Evolutionary conservation across 2,329 filamentous ascomycete species (phyloP).

Genomic region (Elsinoe australis): DNA sequence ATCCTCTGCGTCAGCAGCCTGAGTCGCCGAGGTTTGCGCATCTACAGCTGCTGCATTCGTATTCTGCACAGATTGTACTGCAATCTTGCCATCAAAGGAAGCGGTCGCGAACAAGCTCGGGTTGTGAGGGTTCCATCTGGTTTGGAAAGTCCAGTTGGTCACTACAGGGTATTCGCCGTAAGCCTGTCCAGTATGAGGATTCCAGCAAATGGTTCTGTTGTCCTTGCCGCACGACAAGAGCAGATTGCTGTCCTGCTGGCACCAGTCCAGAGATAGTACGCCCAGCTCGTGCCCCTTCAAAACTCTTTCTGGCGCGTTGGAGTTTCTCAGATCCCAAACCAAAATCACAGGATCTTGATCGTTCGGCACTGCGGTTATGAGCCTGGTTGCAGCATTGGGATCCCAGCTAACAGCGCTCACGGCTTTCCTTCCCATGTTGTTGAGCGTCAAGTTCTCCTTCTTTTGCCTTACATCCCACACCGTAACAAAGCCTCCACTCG

Average conservation of each 20-base stretch:
- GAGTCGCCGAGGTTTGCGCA: slow-evolving; percentile 56
- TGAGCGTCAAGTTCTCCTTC: slow-evolving; percentile 92
- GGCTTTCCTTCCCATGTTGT: slow-evolving; percentile 78
- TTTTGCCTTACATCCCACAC: slow-evolving; percentile 98
- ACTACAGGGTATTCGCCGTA: slow-evolving; percentile 93
- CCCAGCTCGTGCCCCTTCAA: slow-evolving; percentile 91
- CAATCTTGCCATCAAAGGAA: slow-evolving; percentile 94
- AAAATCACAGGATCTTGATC: slow-evolving; percentile 82
- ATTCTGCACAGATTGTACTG: slow-evolving; percentile 87
- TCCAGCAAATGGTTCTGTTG: slow-evolving; percentile 93
- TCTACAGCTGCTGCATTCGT: slow-evolving; percentile 62
- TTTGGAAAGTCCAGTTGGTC: slow-evolving; percentile 99
- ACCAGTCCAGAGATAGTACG: slow-evolving; percentile 92
- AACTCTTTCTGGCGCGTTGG: slow-evolving; percentile 83
- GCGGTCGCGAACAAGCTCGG: slow-evolving; percentile 88
- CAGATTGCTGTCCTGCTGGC: slow-evolving; percentile 78
- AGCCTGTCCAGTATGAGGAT: slow-evolving; percentile 78
- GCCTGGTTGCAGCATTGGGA: slow-evolving; percentile 83
- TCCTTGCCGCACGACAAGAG: slow-evolving; percentile 93
- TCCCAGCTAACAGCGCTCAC: slow-evolving; percentile 97
- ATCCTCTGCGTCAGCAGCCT: slow-evolving; percentile 77
- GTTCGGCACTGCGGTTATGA: slow-evolving; percentile 84
- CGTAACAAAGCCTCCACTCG: slow-evolving; percentile 87
- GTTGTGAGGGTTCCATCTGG: slow-evolving; percentile 87
- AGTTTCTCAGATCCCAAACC: slow-evolving; percentile 92